Conservation (phyloP, 305 asterid species). For the Fraxinus sp. region DNA sequence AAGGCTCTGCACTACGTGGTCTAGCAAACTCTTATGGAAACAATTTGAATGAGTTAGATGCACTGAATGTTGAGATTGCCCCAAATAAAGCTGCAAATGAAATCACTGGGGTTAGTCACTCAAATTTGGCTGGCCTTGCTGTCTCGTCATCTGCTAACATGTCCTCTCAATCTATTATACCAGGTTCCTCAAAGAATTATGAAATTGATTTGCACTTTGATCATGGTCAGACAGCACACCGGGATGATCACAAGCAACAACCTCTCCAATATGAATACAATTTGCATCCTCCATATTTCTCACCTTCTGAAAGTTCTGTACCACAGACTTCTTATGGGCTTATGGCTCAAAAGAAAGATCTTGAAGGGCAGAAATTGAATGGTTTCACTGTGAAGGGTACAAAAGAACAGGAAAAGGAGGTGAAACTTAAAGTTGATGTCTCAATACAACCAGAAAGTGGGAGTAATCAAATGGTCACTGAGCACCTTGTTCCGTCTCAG, state of each 20-base stretch:
- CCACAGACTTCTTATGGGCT: slow-evolving; percentile 34
- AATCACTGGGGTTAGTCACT: slow-evolving; percentile 34
- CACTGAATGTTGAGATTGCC: slow-evolving; percentile 37
- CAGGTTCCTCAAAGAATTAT: slow-evolving; percentile 32
- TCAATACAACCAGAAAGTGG: slow-evolving; percentile 33
- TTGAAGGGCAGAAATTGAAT: slow-evolving; percentile 36
- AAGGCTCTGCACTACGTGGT: slow-evolving; percentile 42
- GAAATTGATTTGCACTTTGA: slow-evolving; percentile 34
- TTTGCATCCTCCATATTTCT: slow-evolving; percentile 32
- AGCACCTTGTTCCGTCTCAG: slow-evolving; percentile 27
- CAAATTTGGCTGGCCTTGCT: slow-evolving; percentile 34
- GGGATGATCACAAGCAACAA: slow-evolving; percentile 35
- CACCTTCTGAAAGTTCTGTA: slow-evolving; percentile 36
- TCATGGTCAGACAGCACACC: slow-evolving; percentile 33
- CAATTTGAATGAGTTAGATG: slow-evolving; percentile 55
- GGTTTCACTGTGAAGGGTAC: slow-evolving; percentile 28
- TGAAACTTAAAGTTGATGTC: slow-evolving; percentile 34
- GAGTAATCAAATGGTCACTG: slow-evolving; percentile 30
- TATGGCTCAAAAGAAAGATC: slow-evolving; percentile 35
- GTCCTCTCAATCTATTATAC: slow-evolving; percentile 39
- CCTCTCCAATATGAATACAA: slow-evolving; percentile 37
- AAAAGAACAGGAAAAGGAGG: slow-evolving; percentile 38
- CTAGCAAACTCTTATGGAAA: slow-evolving; percentile 46
- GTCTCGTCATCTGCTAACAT: slow-evolving; percentile 31
- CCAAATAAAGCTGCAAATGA: slow-evolving; percentile 38